A percentile compares a stretch with the other conserved stretches of the same genome.
These are phyloP conservation scores for Globisporangium middletonii DNA, from an alignment of 352 stramenopile species.

Conservation along the genomic window DNA sequence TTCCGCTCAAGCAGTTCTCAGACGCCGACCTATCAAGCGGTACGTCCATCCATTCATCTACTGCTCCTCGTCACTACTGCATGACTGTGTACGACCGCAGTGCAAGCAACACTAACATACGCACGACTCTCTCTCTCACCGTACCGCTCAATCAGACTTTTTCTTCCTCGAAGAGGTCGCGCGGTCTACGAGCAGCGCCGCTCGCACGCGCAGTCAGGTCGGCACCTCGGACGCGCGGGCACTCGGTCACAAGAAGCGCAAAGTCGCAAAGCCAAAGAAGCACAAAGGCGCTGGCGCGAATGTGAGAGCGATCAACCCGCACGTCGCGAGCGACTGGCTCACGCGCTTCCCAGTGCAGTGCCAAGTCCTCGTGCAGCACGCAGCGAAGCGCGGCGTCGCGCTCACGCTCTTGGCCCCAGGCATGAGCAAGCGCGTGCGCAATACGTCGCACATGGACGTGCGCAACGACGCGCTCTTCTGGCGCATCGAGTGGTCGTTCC, in stretches of 20 bases:
- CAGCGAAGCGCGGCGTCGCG: slow-evolving; percentile 55
- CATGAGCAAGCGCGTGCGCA: slow-evolving; percentile 74
- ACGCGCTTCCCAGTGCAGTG: slow-evolving; percentile 59
- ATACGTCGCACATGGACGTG: slow-evolving; percentile 71
- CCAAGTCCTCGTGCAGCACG: slow-evolving; percentile 64
- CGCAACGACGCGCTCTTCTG: slow-evolving; percentile 60
- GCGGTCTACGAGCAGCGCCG: slow-evolving; percentile 48
- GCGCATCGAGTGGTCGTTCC: slow-evolving; percentile 77
- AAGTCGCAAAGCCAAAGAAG: slow-evolving; percentile 8
- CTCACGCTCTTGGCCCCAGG: slow-evolving; percentile 69
- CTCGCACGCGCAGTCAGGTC: slow-evolving; percentile 31
- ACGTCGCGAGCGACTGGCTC: slow-evolving; percentile 67
- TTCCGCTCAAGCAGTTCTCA: slow-evolving; percentile 62
- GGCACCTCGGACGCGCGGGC: slow-evolving; percentile 22
- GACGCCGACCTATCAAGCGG: slow-evolving; percentile 76
- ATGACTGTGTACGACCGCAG: not conserved
- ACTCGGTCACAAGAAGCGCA: slow-evolving; percentile 25
- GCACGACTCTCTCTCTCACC: not conserved
- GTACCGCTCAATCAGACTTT: slow-evolving; percentile 32
- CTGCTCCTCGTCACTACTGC: not conserved
- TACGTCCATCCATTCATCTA: slow-evolving; percentile 6
- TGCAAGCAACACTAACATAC: not conserved
- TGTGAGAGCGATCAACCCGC: slow-evolving; percentile 34
- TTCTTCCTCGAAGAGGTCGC: slow-evolving; percentile 73
- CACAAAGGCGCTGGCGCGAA: not conserved